These are phyloP conservation scores for Mycena citricolor DNA, from an alignment of 1,284 basidiomycete genomes.

Conservation along the genomic window DNA sequence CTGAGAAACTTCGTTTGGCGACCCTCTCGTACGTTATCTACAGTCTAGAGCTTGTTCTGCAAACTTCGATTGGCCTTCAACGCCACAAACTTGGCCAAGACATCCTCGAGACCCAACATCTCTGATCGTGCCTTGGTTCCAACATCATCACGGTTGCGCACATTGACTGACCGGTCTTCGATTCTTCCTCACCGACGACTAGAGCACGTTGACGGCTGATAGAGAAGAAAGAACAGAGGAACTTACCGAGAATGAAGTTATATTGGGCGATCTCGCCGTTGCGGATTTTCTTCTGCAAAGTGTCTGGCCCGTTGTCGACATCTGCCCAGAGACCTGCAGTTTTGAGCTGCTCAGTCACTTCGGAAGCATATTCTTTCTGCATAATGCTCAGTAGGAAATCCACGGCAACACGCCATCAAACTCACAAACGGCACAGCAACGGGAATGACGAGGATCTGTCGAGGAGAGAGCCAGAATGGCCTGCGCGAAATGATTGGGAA, in stretches of 20 bases:
- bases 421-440: conserved; percentile 85
- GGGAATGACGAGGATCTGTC: conserved; percentile 93
- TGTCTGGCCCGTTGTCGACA: conserved; percentile 91
- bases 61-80: conserved; percentile 66
- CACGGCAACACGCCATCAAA: conserved; percentile 26
- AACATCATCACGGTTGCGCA: conserved; percentile 91
- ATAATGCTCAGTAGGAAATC: conserved; percentile 20
- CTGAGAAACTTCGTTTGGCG: no score
- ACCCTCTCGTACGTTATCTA: no score
- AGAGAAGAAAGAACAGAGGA: conserved; percentile 5
- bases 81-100: conserved; percentile 60
- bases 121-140: conserved; percentile 77
- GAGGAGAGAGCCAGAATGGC: conserved; percentile 98
- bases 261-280: conserved; percentile 93
- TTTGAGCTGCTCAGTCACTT: conserved; percentile 72
- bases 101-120: conserved; percentile 66
- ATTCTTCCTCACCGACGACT: conserved; percentile 96
- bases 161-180: conserved; percentile 87
- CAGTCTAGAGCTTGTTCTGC: conserved; percentile 45
- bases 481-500: conserved; percentile 31
- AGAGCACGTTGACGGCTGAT: conserved; percentile 7
- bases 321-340: conserved; percentile 84
- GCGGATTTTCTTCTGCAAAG: conserved; percentile 94
- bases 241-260: conserved; percentile 93
- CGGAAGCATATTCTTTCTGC: conserved; percentile 88